Evolutionary conservation across 345 rosid genomes (phyloP), one percentile per base, ranked within the genome.

Genomic region (Pistacia integerrima): DNA sequence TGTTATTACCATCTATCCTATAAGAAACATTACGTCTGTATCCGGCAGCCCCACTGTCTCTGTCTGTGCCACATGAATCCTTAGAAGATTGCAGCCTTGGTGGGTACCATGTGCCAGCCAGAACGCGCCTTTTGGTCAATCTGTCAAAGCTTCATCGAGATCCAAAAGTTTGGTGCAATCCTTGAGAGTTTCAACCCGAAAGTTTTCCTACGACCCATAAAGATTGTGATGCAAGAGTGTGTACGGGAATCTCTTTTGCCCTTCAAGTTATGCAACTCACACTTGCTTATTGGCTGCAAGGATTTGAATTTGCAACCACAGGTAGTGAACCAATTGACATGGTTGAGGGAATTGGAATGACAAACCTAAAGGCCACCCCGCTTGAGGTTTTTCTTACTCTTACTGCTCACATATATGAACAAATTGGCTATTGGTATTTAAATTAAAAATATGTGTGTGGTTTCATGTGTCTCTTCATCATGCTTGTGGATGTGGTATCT

Each of bases 21-120:
- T 82, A 88, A 79, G 89, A 88, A 79, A 79, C 89, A 17, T 1
- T 85, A 20, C 79, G 88, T 35, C 48, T 86, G 14, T 81, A 78
- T 64, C 85, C 88, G 0, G 70, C 88, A 0, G 81, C 20, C 1
- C 88, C 90, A 11, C 66, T 88, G 1, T 22, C 22, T 22, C 22
- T 22, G 22, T 49, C 78, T 0, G 18, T 86, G 11, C 87, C 84
- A 3, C 90, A 81, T 14, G 82, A 85, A 67, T 69, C 87, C 28
- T 13, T 71, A 10, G 85, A 87, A 55, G 88, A 85, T 64, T 81
- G 88, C 65, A 67, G 52, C 10, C 58, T 78, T 4, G 54, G 66
- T 10, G 86, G 87, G 9, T 87, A 82, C 74, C 78, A 74, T 62
- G 25, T 87, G 38, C 74, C 85, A 0, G 73, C 77, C 10, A 79